phyloP scores from a whole-genome alignment of 352 stramenopile genomes.

The Globisporangium recalcitrans region DNA sequence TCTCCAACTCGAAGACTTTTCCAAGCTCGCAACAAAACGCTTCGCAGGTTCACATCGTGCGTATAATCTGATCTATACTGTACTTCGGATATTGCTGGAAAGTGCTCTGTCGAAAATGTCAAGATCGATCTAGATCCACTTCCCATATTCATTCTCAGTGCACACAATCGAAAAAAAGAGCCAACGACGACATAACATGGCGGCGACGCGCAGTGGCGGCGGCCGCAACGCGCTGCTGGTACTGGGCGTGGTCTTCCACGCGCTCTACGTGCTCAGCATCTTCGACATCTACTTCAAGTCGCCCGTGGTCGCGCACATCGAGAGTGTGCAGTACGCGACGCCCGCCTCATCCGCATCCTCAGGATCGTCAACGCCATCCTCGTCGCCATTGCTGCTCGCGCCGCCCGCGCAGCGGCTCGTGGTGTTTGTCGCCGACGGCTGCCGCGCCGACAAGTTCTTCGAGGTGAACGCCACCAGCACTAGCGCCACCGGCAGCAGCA shows the following conservation, averaged over 20 bases:
- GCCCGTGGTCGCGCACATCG: slow-evolving; percentile 64
- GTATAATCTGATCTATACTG: too few relatives aligned
- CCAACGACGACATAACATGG: neutral
- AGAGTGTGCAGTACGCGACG: slow-evolving; percentile 36
- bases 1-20: too few relatives aligned
- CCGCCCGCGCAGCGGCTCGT: slow-evolving; percentile 63
- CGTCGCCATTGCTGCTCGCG: slow-evolving; percentile 19
- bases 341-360: neutral
- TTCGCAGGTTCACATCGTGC: too few relatives aligned
- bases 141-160: too few relatives aligned
- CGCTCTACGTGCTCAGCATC: slow-evolving; percentile 84
- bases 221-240: slow-evolving; percentile 31
- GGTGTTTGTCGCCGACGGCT: slow-evolving; percentile 82
- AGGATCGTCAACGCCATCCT: slow-evolving; percentile 13
- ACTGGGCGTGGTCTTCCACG: slow-evolving; percentile 76
- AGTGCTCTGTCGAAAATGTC: too few relatives aligned
- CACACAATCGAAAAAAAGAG: neutral
- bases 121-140: too few relatives aligned
- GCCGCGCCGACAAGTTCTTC: slow-evolving; percentile 82
- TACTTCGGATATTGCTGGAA: too few relatives aligned
- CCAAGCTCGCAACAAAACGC: too few relatives aligned
- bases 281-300: slow-evolving; percentile 91
- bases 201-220: too few relatives aligned
- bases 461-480: slow-evolving; percentile 32
- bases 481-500: slow-evolving; percentile 1